Evolutionary conservation across 148 eudicot species (phyloP).

Genomic region (Rhododendron vialii): DNA sequence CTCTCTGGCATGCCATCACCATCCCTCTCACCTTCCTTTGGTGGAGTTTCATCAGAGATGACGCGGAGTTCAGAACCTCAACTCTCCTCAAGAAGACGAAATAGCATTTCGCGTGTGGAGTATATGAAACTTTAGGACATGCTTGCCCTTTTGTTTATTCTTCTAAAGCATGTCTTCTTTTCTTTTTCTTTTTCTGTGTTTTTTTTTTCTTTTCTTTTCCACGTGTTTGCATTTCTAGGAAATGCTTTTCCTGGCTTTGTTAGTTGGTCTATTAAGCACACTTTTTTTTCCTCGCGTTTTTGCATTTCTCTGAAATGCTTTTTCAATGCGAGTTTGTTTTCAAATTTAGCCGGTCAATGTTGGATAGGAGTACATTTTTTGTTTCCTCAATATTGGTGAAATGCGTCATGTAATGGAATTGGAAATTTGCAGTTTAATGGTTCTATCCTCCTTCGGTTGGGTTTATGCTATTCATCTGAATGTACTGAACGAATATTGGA

Average conservation of each 20-base stretch:
- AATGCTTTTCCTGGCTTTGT: constrained; percentile 12
- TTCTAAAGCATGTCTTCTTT: not conserved
- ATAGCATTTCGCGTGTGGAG: constrained; percentile 20
- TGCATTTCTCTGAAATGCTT: constrained; percentile 14
- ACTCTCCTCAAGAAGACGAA: constrained; percentile 48
- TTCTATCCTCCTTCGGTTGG: not conserved
- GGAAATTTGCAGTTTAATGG: not conserved
- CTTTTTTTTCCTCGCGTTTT: constrained; percentile 22
- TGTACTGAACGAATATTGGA: too few species aligned
- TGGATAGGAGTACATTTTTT: constrained; percentile 5
- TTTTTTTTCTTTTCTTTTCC: constrained; percentile 13
- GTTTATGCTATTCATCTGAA: not conserved
- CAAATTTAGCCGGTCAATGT: constrained; percentile 11
- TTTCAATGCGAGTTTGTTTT: constrained; percentile 23
- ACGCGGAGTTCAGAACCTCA: constrained; percentile 65
- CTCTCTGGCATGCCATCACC: constrained; percentile 66
- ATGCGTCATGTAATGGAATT: constrained; percentile 18
- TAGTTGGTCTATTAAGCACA: not conserved
- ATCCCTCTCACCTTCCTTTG: constrained; percentile 70
- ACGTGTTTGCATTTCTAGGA: constrained; percentile 14
- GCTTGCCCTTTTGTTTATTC: not conserved
- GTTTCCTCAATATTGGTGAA: constrained; percentile 39
- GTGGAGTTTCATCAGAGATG: constrained; percentile 90
- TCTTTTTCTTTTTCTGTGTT: constrained; percentile 13
- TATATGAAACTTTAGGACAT: not conserved